Conservation (phyloP, 2,329 filamentous ascomycete genomes). For the Sporothrix dimorphospora region DNA sequence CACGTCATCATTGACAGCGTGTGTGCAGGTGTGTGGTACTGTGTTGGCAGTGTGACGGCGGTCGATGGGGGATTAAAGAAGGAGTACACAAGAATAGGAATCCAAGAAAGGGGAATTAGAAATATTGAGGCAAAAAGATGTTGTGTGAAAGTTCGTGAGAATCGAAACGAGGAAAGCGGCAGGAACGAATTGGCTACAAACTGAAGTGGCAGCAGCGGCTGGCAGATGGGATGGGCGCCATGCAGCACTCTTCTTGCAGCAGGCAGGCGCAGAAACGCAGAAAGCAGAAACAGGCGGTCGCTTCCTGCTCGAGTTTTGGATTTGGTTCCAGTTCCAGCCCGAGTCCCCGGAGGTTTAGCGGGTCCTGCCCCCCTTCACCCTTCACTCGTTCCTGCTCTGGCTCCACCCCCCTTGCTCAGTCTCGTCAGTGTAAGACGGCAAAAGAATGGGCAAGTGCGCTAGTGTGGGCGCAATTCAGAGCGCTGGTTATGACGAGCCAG, state of each 20-base stretch:
- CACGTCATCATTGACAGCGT: conserved; percentile 14
- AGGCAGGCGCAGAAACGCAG: conserved; percentile 18
- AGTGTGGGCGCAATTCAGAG: neutral
- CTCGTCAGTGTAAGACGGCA: neutral
- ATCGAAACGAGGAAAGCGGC: conserved; percentile 9
- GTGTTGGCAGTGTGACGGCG: neutral
- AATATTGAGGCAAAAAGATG: neutral
- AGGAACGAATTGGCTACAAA: conserved; percentile 15
- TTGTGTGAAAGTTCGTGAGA: conserved; percentile 18
- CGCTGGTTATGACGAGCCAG: conserved; percentile 3
- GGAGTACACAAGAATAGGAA: neutral
- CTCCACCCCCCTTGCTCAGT: neutral
- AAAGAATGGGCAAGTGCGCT: neutral
- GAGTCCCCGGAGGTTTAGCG: conserved; percentile 22
- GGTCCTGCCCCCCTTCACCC: conserved; percentile 4
- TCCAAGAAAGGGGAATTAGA: neutral
- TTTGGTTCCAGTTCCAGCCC: conserved; percentile 29
- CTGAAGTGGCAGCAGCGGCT: neutral
- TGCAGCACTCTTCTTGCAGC: conserved; percentile 7
- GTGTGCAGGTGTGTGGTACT: neutral
- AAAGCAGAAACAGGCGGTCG: conserved; percentile 19
- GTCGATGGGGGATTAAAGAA: neutral
- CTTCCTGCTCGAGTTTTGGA: conserved; percentile 27
- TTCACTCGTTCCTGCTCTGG: neutral
- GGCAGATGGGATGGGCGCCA: neutral